Base-by-base conservation (phyloP, 2,329 filamentous ascomycete genomes). In the Simplicillium sp. region DNA sequence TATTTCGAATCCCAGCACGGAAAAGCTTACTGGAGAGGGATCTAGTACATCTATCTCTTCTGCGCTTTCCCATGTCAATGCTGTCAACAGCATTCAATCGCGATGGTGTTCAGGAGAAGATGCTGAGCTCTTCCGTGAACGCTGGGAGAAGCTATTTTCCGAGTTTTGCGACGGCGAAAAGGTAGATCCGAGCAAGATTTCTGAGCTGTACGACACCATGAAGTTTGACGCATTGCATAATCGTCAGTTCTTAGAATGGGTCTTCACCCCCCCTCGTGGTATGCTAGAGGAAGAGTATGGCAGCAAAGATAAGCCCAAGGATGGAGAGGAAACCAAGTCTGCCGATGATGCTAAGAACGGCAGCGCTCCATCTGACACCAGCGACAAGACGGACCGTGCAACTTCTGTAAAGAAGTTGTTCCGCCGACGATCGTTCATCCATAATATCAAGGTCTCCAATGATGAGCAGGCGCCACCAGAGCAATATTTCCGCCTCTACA, bases 211-310 rank as follows among this genome's bases (percentile, higher is more conserved):
- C 60, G 92, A 98, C 60, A 97, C 90, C 15, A 97, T 98, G 92
- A 98, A 98, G 62, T 98, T 97, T 49, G 92, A 98, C 59, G 92
- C 92, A 1, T 71, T 98, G 12, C 94, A 98, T 63, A 98, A 98
- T 57, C 81, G 92, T 3, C 87, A 88, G 47, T 98, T 98, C 54
- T 68, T 98, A 4, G 92, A 98, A 60, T 97, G 92, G 87, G 84
- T 96, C 0, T 98, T 98, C 52, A 94, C 88, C 13, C 92, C 92
- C 2, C 82, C 86, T 29, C 81, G 79, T 53, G 73, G 71, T 44
- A 86, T 94, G 64, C 67, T 90, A 11, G 84, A 84, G 40, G 84
- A 90, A 39, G 80, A 84, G 48, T 70, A 73, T 46, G 68, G 60
- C 37, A 67, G 60, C 47, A 63, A 54, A 28, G 60, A 62, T 32